These are phyloP conservation scores for Metschnikowia arizonensis DNA, from an alignment of 805 yeast species.

Conservation along the genomic window DNA sequence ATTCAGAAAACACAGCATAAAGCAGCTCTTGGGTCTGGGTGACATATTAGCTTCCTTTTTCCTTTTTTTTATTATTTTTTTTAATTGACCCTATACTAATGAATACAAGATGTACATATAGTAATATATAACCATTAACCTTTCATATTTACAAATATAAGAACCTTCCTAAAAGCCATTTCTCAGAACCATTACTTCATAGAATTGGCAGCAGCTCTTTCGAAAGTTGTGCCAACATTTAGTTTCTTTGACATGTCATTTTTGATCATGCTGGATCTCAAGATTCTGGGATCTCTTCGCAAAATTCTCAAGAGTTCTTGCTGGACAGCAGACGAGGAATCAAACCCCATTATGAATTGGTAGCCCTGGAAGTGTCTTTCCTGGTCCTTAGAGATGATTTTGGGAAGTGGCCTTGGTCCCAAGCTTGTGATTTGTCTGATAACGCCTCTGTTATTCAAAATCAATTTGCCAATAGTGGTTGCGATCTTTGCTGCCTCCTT, in stretches of 20 bases:
- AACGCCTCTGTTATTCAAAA: conserved; percentile 90
- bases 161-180: neutral
- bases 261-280: conserved; percentile 70
- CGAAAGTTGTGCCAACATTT: conserved; percentile 55
- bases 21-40: conserved; percentile 3
- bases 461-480: conserved; percentile 74
- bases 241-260: conserved; percentile 50
- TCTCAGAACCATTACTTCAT: conserved; percentile 6
- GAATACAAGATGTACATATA: neutral
- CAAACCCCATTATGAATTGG: conserved; percentile 82
- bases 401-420: conserved; percentile 77
- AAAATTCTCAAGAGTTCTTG: conserved; percentile 76
- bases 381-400: conserved; percentile 76
- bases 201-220: conserved; percentile 28
- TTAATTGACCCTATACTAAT: conserved; percentile 5
- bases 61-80: no score
- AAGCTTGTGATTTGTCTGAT: conserved; percentile 75
- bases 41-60: neutral
- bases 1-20: neutral
- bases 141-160: conserved; percentile 2
- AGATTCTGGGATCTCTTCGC: conserved; percentile 85
- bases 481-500: conserved; percentile 42
- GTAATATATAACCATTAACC: conserved; percentile 1
- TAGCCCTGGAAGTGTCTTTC: conserved; percentile 89
- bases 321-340: conserved; percentile 81